These are phyloP conservation scores for Vanilla planifolia DNA, from an alignment of 106 monocot genomes.

Conservation along the genomic window DNA sequence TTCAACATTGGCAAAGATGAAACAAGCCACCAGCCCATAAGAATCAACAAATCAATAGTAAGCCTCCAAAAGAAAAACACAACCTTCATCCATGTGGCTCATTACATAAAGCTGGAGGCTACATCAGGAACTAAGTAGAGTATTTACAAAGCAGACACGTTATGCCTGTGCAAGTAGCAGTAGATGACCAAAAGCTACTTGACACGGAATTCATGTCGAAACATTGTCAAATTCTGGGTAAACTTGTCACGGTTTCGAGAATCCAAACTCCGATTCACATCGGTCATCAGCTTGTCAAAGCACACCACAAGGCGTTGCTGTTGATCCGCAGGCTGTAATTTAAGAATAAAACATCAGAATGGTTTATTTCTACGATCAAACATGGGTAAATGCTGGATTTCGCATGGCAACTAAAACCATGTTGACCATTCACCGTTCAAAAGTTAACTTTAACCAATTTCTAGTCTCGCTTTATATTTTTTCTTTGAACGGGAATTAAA, in stretches of 20 bases:
- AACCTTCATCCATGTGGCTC: not conserved
- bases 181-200: slow-evolving; percentile 28
- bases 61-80: not conserved
- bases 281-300: slow-evolving; percentile 93
- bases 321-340: slow-evolving; percentile 76
- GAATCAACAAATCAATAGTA: not conserved
- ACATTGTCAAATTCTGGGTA: slow-evolving; percentile 83
- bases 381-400: not conserved
- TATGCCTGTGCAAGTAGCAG: not conserved
- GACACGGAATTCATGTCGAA: slow-evolving; percentile 81
- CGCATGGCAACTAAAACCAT: no score
- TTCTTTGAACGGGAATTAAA: no score
- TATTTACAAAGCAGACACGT: slow-evolving; percentile 2
- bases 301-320: slow-evolving; percentile 67
- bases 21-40: slow-evolving; percentile 1
- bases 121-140: not conserved
- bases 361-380: not conserved
- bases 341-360: not conserved
- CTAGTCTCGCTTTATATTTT: no score
- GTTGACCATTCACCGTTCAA: no score
- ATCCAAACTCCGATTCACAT: slow-evolving; percentile 84
- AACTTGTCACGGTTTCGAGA: slow-evolving; percentile 88
- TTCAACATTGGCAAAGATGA: not conserved
- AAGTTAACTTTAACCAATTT: no score
- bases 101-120: not conserved